phyloP scores from a whole-genome alignment of 345 rosid species.

The Hibiscus mutabilis region DNA sequence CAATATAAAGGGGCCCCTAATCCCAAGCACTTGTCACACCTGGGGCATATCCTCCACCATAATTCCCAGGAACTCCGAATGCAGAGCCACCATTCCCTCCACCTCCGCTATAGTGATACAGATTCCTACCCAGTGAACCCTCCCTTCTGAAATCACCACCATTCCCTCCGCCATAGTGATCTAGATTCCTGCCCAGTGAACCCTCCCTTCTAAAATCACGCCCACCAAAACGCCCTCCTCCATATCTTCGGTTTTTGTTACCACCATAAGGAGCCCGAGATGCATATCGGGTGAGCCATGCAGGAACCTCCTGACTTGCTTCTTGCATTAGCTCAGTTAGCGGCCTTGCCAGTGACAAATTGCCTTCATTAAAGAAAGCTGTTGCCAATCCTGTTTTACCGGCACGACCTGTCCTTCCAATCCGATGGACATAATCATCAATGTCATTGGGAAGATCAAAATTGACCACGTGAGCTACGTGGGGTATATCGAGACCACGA shows the following conservation, averaged over 20 bases:
- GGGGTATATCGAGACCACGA: conserved; percentile 95
- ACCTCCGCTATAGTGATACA: conserved; percentile 53
- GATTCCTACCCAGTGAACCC: conserved; percentile 42
- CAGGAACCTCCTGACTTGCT: conserved; percentile 92
- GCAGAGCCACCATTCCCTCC: conserved; percentile 33
- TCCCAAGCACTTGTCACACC: conserved; percentile 77
- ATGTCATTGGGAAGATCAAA: conserved; percentile 95
- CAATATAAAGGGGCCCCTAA: conserved; percentile 14
- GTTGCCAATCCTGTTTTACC: conserved; percentile 92
- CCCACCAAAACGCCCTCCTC: conserved; percentile 89
- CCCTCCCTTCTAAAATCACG: conserved; percentile 80
- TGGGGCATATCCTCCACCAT: conserved; percentile 40
- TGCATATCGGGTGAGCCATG: conserved; percentile 81
- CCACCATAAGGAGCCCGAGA: conserved; percentile 48
- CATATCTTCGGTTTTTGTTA: conserved; percentile 54
- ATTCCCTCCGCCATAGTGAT: conserved; percentile 46
- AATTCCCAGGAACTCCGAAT: conserved; percentile 34
- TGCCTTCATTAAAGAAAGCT: conserved; percentile 86
- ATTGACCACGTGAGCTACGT: conserved; percentile 86
- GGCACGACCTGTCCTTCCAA: conserved; percentile 95
- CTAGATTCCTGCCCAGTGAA: conserved; percentile 47
- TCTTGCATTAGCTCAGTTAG: conserved; percentile 85
- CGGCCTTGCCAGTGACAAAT: conserved; percentile 62
- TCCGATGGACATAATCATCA: conserved; percentile 93
- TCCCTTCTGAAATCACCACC: conserved; percentile 71